A percentile compares a stretch with the other conserved stretches of the same genome.
Evolutionary conservation across 2,329 filamentous ascomycete genomes (phyloP).

Genomic region (Dactylella cylindrospora): DNA sequence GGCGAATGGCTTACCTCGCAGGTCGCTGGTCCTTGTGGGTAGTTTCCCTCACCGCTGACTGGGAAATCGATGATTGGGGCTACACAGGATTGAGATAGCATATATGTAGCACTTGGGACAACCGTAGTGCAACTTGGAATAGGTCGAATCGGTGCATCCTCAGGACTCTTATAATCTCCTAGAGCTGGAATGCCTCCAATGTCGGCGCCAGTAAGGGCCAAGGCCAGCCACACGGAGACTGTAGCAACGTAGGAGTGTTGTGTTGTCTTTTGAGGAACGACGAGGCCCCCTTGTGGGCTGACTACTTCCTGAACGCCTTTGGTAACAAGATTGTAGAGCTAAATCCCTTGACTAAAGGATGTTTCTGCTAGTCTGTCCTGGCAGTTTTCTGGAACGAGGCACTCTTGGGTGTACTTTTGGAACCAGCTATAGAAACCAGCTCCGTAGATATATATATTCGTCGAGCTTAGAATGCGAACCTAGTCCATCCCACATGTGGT

Average conservation of each 20-base stretch:
- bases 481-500: constrained; percentile 51
- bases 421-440: constrained; percentile 48
- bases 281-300: neutral
- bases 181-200: neutral
- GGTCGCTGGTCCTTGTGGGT: neutral
- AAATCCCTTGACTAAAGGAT: neutral
- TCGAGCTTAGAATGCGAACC: constrained; percentile 49
- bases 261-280: neutral
- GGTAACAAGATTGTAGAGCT: constrained; percentile 3
- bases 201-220: neutral
- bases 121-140: neutral
- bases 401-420: constrained; percentile 60
- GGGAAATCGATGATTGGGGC: neutral
- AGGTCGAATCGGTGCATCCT: neutral
- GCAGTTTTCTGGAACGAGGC: constrained; percentile 55
- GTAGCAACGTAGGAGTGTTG: neutral
- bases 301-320: constrained; percentile 3
- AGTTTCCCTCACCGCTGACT: neutral
- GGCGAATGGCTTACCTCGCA: too few relatives aligned
- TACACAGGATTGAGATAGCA: neutral
- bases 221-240: neutral
- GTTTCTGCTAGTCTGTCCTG: constrained; percentile 4
- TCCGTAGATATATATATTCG: constrained; percentile 42
- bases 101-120: neutral
- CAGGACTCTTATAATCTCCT: neutral